A percentile compares a stretch with the other conserved stretches of the same genome.
phyloP scores from a whole-genome alignment of 1,284 basidiomycete species.

The Fistulinella cinereoalba region DNA sequence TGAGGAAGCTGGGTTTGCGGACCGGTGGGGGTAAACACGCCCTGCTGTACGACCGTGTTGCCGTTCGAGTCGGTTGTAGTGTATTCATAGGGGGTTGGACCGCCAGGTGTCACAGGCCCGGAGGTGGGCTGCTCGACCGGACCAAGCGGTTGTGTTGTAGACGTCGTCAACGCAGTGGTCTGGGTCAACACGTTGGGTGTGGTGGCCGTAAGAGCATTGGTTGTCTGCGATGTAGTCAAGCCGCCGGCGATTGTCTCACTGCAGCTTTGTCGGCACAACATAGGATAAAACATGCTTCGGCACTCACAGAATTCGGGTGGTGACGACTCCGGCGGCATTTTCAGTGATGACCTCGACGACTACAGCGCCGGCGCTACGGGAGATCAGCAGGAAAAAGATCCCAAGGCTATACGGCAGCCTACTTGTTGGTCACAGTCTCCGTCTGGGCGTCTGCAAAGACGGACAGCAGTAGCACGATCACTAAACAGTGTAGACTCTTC shows the following conservation, averaged over 20 bases:
- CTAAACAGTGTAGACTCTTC: conserved; percentile 17
- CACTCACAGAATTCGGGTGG: conserved; percentile 49
- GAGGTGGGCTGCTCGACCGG: conserved; percentile 57
- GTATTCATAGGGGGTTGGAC: conserved; percentile 54
- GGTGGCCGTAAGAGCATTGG: conserved; percentile 27
- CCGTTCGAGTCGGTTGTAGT: conserved; percentile 61
- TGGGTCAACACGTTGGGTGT: conserved; percentile 15
- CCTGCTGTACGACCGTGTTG: conserved; percentile 42
- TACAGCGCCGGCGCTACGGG: conserved; percentile 47
- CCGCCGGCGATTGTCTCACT: conserved; percentile 24
- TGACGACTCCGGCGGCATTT: conserved; percentile 40
- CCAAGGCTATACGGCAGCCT: conserved; percentile 18
- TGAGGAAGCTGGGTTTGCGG: conserved; percentile 39
- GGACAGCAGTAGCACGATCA: conserved; percentile 31
- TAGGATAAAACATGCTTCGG: background rate
- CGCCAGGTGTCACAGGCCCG: conserved; percentile 40
- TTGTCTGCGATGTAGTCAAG: conserved; percentile 26
- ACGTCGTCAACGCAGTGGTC: conserved; percentile 24
- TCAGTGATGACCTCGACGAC: conserved; percentile 52
- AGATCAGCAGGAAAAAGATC: conserved; percentile 11
- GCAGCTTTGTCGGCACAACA: conserved; percentile 10
- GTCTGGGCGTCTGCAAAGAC: conserved; percentile 44
- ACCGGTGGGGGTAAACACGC: conserved; percentile 57
- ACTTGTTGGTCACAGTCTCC: conserved; percentile 45
- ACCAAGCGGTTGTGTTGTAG: conserved; percentile 38